A percentile compares a stretch with the other conserved stretches of the same genome.
Evolutionary conservation across 805 yeast species (phyloP).

Genomic region (Saccharomycopsis guyanensis): DNA sequence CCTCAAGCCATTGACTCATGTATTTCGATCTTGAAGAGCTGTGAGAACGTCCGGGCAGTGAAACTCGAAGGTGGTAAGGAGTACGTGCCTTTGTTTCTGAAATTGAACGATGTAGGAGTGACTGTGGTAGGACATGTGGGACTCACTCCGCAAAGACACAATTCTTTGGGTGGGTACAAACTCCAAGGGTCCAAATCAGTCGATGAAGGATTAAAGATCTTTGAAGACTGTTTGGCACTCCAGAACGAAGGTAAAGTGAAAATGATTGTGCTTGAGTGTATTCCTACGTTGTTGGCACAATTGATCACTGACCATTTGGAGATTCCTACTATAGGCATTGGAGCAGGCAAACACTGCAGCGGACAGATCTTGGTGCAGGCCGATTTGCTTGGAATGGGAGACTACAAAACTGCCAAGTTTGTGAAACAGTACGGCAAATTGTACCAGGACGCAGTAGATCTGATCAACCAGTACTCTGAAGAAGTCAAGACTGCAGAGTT

Average conservation of each 20-base stretch:
- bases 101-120: conserved; percentile 61
- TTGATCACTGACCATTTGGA: conserved; percentile 49
- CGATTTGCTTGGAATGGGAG: conserved; percentile 72
- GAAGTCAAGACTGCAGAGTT: conserved; percentile 53
- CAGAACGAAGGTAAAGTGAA: conserved; percentile 68
- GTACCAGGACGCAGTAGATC: conserved; percentile 39
- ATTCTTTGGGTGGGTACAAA: conserved; percentile 77
- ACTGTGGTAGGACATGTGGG: conserved; percentile 93
- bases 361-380: conserved; percentile 90
- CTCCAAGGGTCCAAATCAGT: conserved; percentile 65
- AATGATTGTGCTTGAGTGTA: conserved; percentile 71
- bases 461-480: conserved; percentile 43
- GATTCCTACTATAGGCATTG: conserved; percentile 91
- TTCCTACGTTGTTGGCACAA: conserved; percentile 67
- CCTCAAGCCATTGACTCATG: conserved; percentile 58
- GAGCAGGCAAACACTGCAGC: conserved; percentile 78
- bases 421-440: conserved; percentile 62
- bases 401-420: conserved; percentile 51
- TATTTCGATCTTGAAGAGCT: conserved; percentile 43
- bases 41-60: conserved; percentile 53
- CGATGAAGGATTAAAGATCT: conserved; percentile 46
- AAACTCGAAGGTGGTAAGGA: conserved; percentile 80
- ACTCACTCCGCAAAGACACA: conserved; percentile 79
- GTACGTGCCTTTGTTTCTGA: conserved; percentile 43
- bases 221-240: conserved; percentile 59